These are phyloP conservation scores for Neospermospora avenae DNA, from an alignment of 2,329 filamentous ascomycete genomes.

Conservation along the genomic window DNA sequence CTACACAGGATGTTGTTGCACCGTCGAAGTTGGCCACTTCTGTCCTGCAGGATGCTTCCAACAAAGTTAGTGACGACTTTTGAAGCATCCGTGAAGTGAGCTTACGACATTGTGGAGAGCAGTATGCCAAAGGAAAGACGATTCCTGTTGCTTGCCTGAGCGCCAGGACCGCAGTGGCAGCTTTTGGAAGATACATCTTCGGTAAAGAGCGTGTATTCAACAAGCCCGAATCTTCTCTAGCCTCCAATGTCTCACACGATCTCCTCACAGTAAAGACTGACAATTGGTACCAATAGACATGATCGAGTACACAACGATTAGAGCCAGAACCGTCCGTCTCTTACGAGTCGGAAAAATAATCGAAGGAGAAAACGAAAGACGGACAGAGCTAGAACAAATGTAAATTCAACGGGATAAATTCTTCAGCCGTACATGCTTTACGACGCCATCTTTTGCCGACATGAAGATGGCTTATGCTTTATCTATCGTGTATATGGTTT, in stretches of 20 bases:
- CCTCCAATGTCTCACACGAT: background rate
- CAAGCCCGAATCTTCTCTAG: background rate
- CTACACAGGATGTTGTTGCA: constrained; percentile 20
- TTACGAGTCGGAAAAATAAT: background rate
- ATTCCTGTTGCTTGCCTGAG: constrained; percentile 16
- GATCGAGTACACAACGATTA: background rate
- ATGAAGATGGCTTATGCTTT: constrained; percentile 8
- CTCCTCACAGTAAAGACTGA: background rate
- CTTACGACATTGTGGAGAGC: constrained; percentile 30
- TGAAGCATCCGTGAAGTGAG: background rate
- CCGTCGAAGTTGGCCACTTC: constrained; percentile 19
- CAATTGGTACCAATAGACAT: background rate
- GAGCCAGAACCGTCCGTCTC: background rate
- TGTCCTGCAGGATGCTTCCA: constrained; percentile 25
- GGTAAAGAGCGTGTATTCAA: background rate
- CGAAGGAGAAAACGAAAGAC: background rate
- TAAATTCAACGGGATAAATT: background rate
- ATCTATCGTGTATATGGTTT: background rate
- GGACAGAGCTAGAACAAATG: background rate
- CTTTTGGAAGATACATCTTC: constrained; percentile 25
- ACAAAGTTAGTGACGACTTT: background rate
- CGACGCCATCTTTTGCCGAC: constrained; percentile 2
- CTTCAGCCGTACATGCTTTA: constrained; percentile 5
- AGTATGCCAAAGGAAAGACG: constrained; percentile 23
- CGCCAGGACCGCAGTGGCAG: constrained; percentile 20